Conservation (phyloP, 495 filamentous ascomycete genomes). For the Tricharina praecox region DNA sequence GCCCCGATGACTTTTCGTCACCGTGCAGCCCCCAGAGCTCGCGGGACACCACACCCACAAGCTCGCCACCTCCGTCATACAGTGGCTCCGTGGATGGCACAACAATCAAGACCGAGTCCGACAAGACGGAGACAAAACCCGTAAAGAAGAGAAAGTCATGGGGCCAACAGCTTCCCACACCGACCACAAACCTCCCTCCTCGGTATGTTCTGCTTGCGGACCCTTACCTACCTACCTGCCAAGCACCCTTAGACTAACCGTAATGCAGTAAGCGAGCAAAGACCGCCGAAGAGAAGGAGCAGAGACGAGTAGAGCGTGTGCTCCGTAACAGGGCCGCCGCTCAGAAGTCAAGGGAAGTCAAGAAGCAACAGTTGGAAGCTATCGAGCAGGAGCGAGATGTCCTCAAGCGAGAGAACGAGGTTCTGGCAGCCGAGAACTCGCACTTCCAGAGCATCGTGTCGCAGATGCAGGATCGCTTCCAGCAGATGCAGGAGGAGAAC, state of each 20-base stretch:
- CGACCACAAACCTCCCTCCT: conserved; percentile 91
- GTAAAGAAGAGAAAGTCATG: conserved; percentile 96
- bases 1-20: neutral
- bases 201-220: conserved; percentile 46
- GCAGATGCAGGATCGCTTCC: neutral
- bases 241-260: conserved; percentile 11
- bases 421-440: conserved; percentile 26
- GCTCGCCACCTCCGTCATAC: neutral
- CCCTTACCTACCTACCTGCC: conserved; percentile 2
- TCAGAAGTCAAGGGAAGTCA: conserved; percentile 88
- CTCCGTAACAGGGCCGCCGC: conserved; percentile 89
- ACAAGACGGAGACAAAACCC: conserved; percentile 58
- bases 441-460: neutral
- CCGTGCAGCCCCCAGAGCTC: neutral
- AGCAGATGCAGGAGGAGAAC: neutral
- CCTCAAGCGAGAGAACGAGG: conserved; percentile 51
- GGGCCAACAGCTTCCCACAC: conserved; percentile 91
- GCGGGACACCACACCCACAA: neutral
- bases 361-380: conserved; percentile 82
- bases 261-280: conserved; percentile 75
- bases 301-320: conserved; percentile 90
- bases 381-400: conserved; percentile 57
- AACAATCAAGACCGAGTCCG: conserved; percentile 27
- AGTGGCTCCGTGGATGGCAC: neutral
- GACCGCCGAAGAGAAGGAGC: conserved; percentile 97